These are phyloP conservation scores for Cunninghamia lanceolata DNA, from an alignment of 75 land plant species.

Conservation along the genomic window DNA sequence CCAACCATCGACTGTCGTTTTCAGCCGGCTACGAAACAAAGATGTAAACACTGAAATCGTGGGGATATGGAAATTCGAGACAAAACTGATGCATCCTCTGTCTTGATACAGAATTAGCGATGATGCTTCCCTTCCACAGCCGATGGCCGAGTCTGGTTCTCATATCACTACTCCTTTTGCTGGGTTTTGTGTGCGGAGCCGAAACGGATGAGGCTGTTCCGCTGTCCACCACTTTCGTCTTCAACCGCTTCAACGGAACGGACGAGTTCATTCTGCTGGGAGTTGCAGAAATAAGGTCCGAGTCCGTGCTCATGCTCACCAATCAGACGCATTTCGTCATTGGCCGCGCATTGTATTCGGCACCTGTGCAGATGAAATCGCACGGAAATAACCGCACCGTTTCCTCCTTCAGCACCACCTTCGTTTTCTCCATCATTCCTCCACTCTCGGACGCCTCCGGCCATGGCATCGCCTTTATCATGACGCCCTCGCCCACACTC, in stretches of 20 bases:
- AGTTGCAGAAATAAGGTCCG: conserved; percentile 17
- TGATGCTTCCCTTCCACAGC: too few relatives aligned
- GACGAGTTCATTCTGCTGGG: conserved; percentile 25
- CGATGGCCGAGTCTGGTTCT: background rate
- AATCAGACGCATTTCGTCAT: conserved; percentile 24
- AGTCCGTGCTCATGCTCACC: conserved; percentile 28
- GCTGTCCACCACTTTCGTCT: conserved; percentile 22
- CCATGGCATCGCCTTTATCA: conserved; percentile 63
- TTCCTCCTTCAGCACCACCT: conserved; percentile 42
- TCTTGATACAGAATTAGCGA: too few relatives aligned
- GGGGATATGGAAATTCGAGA: too few relatives aligned
- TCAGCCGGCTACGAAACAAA: too few relatives aligned
- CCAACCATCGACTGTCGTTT: too few relatives aligned
- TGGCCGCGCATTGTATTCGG: conserved; percentile 47
- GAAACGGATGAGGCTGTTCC: background rate
- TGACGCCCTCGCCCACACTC: conserved; percentile 30
- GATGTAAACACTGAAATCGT: too few relatives aligned
- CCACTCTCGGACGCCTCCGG: conserved; percentile 30
- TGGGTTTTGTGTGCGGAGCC: background rate
- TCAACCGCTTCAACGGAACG: conserved; percentile 41
- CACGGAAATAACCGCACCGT: background rate
- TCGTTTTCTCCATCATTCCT: conserved; percentile 54
- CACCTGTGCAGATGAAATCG: conserved; percentile 26
- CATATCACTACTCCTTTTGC: background rate
- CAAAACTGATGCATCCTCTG: too few relatives aligned